A percentile compares a stretch with the other conserved stretches of the same genome.
phyloP scores from a whole-genome alignment of 176 grass and related monocot genomes.

The Thalia dealbata region DNA sequence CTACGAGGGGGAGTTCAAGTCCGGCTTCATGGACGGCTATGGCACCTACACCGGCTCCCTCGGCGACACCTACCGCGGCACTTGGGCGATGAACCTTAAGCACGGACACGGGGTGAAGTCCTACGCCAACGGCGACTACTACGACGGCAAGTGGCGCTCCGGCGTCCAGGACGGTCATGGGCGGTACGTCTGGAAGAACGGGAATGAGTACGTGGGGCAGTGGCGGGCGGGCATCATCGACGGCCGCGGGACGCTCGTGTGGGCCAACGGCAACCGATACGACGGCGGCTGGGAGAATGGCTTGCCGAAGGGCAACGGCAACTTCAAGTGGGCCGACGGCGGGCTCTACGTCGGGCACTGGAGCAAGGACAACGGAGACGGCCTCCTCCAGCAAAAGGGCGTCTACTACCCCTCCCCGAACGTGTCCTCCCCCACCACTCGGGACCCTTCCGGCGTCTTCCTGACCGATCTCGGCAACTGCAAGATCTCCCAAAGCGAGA shows the following conservation, averaged over 20 bases:
- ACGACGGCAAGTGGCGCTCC: conserved; percentile 77
- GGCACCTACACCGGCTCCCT: conserved; percentile 76
- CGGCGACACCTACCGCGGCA: conserved; percentile 71
- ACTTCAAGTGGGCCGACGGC: conserved; percentile 77
- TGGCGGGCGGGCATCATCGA: conserved; percentile 70
- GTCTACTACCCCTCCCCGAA: conserved; percentile 64
- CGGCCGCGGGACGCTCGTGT: conserved; percentile 53
- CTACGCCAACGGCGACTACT: conserved; percentile 85
- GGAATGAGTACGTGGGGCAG: conserved; percentile 74
- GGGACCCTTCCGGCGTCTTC: conserved; percentile 49
- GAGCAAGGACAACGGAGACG: conserved; percentile 33
- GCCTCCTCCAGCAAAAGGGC: conserved; percentile 43
- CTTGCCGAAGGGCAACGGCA: conserved; percentile 62
- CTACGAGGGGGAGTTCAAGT: conserved; percentile 84
- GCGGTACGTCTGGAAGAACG: conserved; percentile 75
- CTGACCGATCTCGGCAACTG: conserved; percentile 36
- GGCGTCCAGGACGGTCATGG: conserved; percentile 66
- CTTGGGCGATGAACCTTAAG: conserved; percentile 93
- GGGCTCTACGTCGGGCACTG: conserved; percentile 56
- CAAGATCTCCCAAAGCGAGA: conserved; percentile 42
- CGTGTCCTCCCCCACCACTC: conserved; percentile 25
- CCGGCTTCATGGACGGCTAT: conserved; percentile 84
- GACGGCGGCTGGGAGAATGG: conserved; percentile 79
- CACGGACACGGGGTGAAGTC: conserved; percentile 61
- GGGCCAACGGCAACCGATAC: conserved; percentile 59